phyloP scores from a whole-genome alignment of 2,329 filamentous ascomycete species.

The Sordariomycetes sp. region DNA sequence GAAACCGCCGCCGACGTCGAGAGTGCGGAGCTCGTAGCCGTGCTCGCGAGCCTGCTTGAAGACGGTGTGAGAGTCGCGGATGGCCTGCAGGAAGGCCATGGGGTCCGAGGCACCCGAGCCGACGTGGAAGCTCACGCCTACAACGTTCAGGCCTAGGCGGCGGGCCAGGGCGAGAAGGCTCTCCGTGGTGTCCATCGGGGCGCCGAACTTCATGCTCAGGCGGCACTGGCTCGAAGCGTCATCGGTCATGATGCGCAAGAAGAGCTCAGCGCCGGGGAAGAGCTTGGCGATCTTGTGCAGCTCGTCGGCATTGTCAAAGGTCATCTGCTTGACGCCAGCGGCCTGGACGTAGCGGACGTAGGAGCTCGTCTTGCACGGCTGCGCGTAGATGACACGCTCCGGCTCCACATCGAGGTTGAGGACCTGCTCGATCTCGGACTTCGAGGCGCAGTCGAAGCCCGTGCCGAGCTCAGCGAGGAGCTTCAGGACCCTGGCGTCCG shows the following conservation, averaged over 20 bases:
- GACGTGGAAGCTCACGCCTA: slow-evolving; percentile 96
- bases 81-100: slow-evolving; percentile 81
- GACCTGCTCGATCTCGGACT: slow-evolving; percentile 91
- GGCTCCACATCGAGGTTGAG: slow-evolving; percentile 74
- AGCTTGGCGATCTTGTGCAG: slow-evolving; percentile 94
- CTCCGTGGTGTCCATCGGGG: slow-evolving; percentile 71
- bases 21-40: slow-evolving; percentile 72
- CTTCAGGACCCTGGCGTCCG: slow-evolving; percentile 77
- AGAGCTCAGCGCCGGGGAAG: slow-evolving; percentile 81
- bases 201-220: slow-evolving; percentile 94
- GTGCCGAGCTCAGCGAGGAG: slow-evolving; percentile 82
- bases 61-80: slow-evolving; percentile 76
- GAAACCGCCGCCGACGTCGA: slow-evolving; percentile 94
- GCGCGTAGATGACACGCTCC: slow-evolving; percentile 92
- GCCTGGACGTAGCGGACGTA: slow-evolving; percentile 85
- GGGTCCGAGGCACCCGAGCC: slow-evolving; percentile 94
- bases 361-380: slow-evolving; percentile 99
- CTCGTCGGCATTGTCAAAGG: slow-evolving; percentile 97
- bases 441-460: slow-evolving; percentile 97
- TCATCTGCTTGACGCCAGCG: slow-evolving; percentile 92
- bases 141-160: slow-evolving; percentile 76
- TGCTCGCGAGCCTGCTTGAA: slow-evolving; percentile 73
- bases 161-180: slow-evolving; percentile 71
- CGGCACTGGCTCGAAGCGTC: slow-evolving; percentile 91
- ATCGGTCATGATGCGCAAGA: slow-evolving; percentile 89